Conservation (phyloP, 140 eudicot species). For the Cichorium intybus region DNA sequence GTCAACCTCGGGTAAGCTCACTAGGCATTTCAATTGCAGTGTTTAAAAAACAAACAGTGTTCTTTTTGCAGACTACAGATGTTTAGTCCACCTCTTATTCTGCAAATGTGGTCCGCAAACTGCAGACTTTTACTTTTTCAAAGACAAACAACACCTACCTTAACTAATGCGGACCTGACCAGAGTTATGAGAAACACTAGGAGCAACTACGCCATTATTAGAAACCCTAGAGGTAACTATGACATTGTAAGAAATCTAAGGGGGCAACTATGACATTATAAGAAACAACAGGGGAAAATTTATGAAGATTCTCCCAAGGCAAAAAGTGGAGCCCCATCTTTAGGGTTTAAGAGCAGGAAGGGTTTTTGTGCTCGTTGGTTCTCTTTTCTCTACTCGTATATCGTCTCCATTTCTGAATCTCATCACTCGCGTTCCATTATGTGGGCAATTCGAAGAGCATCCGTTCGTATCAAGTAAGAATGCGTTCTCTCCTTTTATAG, state of each 20-base stretch:
- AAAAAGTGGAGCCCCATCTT: neutral
- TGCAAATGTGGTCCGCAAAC: too few relatives aligned
- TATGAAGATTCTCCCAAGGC: neutral
- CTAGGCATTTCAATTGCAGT: too few relatives aligned
- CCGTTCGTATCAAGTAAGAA: slow-evolving; percentile 52
- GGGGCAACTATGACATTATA: neutral
- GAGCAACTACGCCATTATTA: neutral
- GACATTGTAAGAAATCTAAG: neutral
- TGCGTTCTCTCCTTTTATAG: neutral
- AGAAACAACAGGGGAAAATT: neutral
- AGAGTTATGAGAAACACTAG: neutral
- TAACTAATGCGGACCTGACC: neutral
- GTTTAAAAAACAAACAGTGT: too few relatives aligned
- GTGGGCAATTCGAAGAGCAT: slow-evolving; percentile 82
- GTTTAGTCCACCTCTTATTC: too few relatives aligned
- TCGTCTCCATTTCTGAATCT: slow-evolving; percentile 6
- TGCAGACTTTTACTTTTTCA: too few relatives aligned
- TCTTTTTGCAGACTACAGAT: too few relatives aligned
- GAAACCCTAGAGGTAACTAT: neutral
- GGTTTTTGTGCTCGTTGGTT: slow-evolving; percentile 30
- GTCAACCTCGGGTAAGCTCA: too few relatives aligned
- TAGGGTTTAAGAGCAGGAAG: slow-evolving; percentile 23
- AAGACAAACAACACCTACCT: too few relatives aligned
- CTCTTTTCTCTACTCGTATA: neutral
- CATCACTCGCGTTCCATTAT: slow-evolving; percentile 21